Evolutionary conservation across 1,284 basidiomycete species (phyloP).

Genomic region (Apiotrichum domesticum): DNA sequence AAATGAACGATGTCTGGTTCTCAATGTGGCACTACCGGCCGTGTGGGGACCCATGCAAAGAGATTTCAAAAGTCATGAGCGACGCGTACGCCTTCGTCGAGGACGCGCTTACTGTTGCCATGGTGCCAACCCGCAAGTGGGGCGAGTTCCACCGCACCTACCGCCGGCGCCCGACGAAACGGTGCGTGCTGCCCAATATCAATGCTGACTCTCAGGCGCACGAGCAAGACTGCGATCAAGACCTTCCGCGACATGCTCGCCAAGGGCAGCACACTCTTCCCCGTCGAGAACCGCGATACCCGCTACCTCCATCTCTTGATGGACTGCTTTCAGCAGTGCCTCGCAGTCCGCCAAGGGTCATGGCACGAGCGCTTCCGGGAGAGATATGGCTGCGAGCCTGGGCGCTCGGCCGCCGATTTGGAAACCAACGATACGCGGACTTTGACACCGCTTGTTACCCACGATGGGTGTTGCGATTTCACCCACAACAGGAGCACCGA

Average conservation of each 20-base stretch:
- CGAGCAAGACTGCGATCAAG: too few relatives aligned
- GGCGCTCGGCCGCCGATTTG: too few relatives aligned
- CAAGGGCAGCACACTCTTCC: too few relatives aligned
- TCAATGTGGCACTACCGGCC: conserved; percentile 1
- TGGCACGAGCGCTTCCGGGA: neutral
- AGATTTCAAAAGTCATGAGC: neutral
- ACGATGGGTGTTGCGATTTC: too few relatives aligned
- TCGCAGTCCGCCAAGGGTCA: neutral
- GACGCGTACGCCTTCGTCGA: neutral
- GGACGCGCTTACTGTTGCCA: neutral
- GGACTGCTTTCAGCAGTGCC: neutral
- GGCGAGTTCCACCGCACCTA: neutral
- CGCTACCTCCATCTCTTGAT: neutral
- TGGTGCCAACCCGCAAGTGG: neutral
- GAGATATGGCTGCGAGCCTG: too few relatives aligned
- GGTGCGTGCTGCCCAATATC: neutral
- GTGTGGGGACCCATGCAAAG: neutral
- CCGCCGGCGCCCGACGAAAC: neutral
- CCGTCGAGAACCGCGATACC: neutral
- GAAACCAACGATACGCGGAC: too few relatives aligned
- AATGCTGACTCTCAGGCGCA: too few relatives aligned
- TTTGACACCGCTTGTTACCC: too few relatives aligned
- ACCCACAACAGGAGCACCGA: too few relatives aligned
- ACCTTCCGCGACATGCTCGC: too few relatives aligned
- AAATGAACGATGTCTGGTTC: neutral